Percentiles rank a stretch among this genome's conserved stretches.
Evolutionary conservation across 139 green algal species (phyloP).

Genomic region (Volvox africanus): DNA sequence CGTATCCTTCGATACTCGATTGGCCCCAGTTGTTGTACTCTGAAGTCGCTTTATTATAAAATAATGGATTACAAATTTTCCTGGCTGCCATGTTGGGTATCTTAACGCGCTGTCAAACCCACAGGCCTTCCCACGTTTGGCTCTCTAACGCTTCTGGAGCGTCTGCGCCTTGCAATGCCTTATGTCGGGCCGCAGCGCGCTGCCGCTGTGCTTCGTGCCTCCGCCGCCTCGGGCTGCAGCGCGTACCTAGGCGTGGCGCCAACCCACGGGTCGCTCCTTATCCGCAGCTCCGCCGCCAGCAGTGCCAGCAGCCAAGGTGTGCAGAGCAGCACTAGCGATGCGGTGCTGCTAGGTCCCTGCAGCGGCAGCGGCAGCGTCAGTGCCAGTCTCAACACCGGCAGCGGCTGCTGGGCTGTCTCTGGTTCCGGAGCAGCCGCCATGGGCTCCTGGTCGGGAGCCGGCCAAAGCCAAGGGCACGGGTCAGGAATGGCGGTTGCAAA

Average conservation of each 20-base stretch:
- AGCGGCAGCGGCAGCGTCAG: not conserved
- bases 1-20: no score
- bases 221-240: not conserved
- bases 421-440: not conserved
- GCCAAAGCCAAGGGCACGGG: not conserved
- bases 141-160: constrained; percentile 8
- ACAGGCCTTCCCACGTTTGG: not conserved
- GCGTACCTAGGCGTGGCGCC: not conserved
- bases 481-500: not conserved
- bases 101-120: not conserved
- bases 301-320: not conserved
- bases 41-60: no score
- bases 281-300: constrained; percentile 27
- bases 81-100: not conserved
- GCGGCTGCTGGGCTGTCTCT: not conserved
- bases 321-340: not conserved
- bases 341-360: not conserved
- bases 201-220: constrained; percentile 6
- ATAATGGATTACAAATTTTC: no score
- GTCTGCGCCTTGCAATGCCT: not conserved
- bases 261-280: constrained; percentile 24
- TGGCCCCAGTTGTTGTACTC: no score
- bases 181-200: not conserved
- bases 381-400: not conserved
- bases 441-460: not conserved